These are phyloP conservation scores for Phytopythium aichiense DNA, from an alignment of 352 stramenopile species.

Conservation along the genomic window DNA sequence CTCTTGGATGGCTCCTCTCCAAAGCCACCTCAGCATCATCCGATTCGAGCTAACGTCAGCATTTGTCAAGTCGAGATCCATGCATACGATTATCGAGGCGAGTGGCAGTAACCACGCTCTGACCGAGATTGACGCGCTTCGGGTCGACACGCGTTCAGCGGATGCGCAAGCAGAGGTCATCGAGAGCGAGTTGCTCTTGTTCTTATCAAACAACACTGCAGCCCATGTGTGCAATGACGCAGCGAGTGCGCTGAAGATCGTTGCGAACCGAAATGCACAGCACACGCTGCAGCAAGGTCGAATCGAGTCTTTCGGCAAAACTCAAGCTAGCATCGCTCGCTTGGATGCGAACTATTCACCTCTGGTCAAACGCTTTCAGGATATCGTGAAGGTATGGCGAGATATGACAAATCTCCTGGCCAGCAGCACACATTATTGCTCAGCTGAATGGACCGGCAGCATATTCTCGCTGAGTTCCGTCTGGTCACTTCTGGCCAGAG, in stretches of 20 bases:
- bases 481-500: constrained; percentile 29
- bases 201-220: constrained; percentile 39
- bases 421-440: background rate
- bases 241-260: constrained; percentile 47
- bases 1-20: constrained; percentile 35
- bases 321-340: constrained; percentile 20
- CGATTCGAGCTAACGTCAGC: constrained; percentile 30
- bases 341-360: constrained; percentile 16
- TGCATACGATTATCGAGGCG: constrained; percentile 31
- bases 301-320: constrained; percentile 34
- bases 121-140: constrained; percentile 45
- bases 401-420: constrained; percentile 18
- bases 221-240: constrained; percentile 39
- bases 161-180: constrained; percentile 53
- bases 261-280: constrained; percentile 49
- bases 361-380: constrained; percentile 27
- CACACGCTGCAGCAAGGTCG: constrained; percentile 42
- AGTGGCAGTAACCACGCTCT: constrained; percentile 26
- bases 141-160: constrained; percentile 39
- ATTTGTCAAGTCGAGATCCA: constrained; percentile 26
- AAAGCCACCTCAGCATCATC: constrained; percentile 39
- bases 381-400: constrained; percentile 30
- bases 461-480: constrained; percentile 24
- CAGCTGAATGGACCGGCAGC: background rate
- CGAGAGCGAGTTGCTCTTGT: constrained; percentile 60